Percentiles rank a stretch among this genome's conserved stretches.
phyloP scores from a whole-genome alignment of 116 monocot species.

The Thalassia testudinum region DNA sequence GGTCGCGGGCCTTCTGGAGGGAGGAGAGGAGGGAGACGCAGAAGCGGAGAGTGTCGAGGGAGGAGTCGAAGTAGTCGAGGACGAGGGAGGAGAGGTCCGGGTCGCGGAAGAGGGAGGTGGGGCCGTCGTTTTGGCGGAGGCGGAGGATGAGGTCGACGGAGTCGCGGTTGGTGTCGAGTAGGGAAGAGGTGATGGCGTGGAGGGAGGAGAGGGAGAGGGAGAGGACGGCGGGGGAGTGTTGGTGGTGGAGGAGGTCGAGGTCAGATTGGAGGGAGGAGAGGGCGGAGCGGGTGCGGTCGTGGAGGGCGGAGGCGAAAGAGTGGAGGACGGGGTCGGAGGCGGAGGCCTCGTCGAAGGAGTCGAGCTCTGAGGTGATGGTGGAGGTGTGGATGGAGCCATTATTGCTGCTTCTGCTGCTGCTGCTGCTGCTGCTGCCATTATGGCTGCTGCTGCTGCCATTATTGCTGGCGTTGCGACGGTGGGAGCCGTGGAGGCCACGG shows the following conservation, averaged over 20 bases:
- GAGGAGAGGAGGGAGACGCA: slow-evolving; percentile 8
- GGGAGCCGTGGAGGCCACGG: no score
- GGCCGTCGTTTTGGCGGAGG: no score
- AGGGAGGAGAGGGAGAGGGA: slow-evolving; percentile 26
- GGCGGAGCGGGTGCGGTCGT: slow-evolving; percentile 6
- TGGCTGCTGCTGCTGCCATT: no score
- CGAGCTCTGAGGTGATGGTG: slow-evolving; percentile 1
- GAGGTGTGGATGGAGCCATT: no score
- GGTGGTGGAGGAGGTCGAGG: background rate
- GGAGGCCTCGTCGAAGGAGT: slow-evolving; percentile 6
- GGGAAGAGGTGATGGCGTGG: slow-evolving; percentile 8
- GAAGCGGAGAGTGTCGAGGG: slow-evolving; percentile 10
- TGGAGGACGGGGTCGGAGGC: background rate
- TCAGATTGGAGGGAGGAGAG: slow-evolving; percentile 7
- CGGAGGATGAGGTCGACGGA: slow-evolving; percentile 12
- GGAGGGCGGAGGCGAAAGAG: slow-evolving; percentile 8
- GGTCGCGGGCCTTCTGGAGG: slow-evolving; percentile 6
- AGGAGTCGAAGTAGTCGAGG: no score
- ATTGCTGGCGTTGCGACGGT: no score
- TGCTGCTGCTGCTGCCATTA: background rate
- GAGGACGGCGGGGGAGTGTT: no score
- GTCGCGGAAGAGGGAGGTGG: slow-evolving; percentile 13
- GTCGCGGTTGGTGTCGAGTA: slow-evolving; percentile 12
- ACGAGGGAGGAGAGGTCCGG: slow-evolving; percentile 11
- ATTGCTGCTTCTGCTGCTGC: no score